These are phyloP conservation scores for Boletus rubropictus DNA, from an alignment of 768 basidiomycete species.

Conservation along the genomic window DNA sequence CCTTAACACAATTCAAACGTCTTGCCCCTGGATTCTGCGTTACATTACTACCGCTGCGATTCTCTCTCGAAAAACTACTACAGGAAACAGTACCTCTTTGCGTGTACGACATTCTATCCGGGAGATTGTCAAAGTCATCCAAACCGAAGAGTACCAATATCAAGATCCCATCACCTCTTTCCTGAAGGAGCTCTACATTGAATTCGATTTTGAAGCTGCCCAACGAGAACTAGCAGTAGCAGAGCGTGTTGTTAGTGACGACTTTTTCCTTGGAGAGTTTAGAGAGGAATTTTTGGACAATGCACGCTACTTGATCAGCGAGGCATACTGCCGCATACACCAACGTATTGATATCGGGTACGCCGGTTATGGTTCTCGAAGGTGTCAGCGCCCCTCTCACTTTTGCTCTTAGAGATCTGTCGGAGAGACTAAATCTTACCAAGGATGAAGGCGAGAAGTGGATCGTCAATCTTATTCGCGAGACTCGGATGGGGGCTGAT, in stretches of 20 bases:
- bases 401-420: constrained; percentile 62
- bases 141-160: constrained; percentile 95
- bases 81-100: constrained; percentile 47
- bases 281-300: constrained; percentile 95
- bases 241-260: constrained; percentile 78
- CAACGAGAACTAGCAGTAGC: constrained; percentile 75
- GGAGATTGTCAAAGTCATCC: constrained; percentile 89
- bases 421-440: constrained; percentile 88
- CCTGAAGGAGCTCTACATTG: constrained; percentile 87
- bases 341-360: constrained; percentile 85
- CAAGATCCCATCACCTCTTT: constrained; percentile 90
- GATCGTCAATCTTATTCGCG: constrained; percentile 98
- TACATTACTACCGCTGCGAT: constrained; percentile 93
- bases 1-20: constrained; percentile 97
- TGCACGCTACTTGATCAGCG: constrained; percentile 91
- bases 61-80: constrained; percentile 74
- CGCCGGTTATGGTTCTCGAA: constrained; percentile 16
- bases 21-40: constrained; percentile 89
- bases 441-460: constrained; percentile 96
- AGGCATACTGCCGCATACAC: constrained; percentile 97
- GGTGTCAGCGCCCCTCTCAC: background rate
- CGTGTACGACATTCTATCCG: constrained; percentile 84
- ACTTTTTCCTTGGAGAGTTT: constrained; percentile 91
- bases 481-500: constrained; percentile 93
- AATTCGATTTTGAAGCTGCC: constrained; percentile 95